These are phyloP conservation scores for Melanomma pulvis-pyrius DNA, from an alignment of 495 filamentous ascomycete genomes.

Conservation along the genomic window DNA sequence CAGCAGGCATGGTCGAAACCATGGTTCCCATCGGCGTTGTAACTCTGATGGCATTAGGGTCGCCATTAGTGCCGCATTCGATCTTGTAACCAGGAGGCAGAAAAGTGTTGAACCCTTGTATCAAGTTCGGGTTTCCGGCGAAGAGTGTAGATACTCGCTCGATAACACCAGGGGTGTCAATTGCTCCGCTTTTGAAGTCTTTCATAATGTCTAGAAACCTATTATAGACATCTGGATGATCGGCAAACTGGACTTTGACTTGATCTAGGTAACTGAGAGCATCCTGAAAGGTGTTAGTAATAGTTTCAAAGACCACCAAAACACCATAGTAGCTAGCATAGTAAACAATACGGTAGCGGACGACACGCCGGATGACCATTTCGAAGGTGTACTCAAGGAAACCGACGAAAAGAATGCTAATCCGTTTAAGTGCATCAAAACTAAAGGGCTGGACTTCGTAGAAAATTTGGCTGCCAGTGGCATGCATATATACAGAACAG, in stretches of 20 bases:
- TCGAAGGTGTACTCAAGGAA: no score
- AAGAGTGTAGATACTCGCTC: constrained; percentile 96
- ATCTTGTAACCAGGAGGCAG: constrained; percentile 96
- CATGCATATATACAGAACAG: background rate
- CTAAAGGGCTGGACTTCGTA: no score
- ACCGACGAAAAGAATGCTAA: no score
- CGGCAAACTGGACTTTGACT: constrained; percentile 96
- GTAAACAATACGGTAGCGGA: background rate
- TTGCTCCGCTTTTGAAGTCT: constrained; percentile 99
- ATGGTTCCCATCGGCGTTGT: constrained; percentile 92
- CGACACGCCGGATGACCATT: background rate
- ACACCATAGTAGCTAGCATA: background rate
- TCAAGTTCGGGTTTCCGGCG: constrained; percentile 92
- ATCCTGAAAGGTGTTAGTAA: constrained; percentile 59
- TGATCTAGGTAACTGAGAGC: constrained; percentile 97
- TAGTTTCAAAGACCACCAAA: background rate
- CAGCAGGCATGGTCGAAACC: constrained; percentile 58
- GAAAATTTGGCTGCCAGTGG: background rate
- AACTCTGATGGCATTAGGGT: constrained; percentile 93
- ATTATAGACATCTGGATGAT: constrained; percentile 98
- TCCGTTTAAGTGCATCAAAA: background rate
- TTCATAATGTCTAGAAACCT: constrained; percentile 99
- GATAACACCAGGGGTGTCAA: constrained; percentile 97
- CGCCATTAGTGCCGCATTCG: constrained; percentile 88
- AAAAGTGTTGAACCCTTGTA: constrained; percentile 99